Conservation (phyloP, 805 yeast genomes). For the Saccharomycopsis fibuligera region DNA sequence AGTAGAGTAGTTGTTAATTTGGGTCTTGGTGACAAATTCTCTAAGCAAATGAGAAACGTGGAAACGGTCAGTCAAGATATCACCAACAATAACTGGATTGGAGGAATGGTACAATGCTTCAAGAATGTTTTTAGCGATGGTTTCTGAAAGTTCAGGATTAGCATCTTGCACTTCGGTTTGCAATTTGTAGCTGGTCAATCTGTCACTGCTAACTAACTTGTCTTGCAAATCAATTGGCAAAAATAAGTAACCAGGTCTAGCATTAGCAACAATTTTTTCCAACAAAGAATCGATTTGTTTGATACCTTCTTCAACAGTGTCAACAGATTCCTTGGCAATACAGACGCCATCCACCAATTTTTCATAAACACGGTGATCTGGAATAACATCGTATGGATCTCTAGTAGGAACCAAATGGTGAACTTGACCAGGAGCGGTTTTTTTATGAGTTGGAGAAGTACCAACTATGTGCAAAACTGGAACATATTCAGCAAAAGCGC, state of each 20-base stretch:
- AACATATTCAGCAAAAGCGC: conserved; percentile 75
- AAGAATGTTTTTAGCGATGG: conserved; percentile 41
- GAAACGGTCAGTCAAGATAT: conserved; percentile 61
- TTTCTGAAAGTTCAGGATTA: conserved; percentile 27
- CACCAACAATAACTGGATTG: conserved; percentile 65
- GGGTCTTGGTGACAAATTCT: conserved; percentile 41
- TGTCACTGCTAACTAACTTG: conserved; percentile 30
- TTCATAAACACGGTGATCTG: conserved; percentile 64
- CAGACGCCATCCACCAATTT: conserved; percentile 54
- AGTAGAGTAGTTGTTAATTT: conserved; percentile 53
- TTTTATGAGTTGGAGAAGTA: conserved; percentile 42
- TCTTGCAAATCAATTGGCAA: conserved; percentile 69
- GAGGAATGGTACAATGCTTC: conserved; percentile 43
- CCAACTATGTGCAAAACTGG: conserved; percentile 86
- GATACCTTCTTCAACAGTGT: conserved; percentile 41
- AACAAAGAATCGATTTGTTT: conserved; percentile 66
- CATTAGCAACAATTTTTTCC: conserved; percentile 42
- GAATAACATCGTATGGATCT: conserved; percentile 39
- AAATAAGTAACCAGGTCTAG: conserved; percentile 78
- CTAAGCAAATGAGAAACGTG: conserved; percentile 37
- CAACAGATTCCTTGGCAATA: conserved; percentile 48
- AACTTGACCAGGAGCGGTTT: conserved; percentile 33
- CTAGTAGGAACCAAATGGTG: conserved; percentile 59
- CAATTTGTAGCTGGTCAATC: conserved; percentile 32
- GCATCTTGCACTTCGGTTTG: conserved; percentile 23